phyloP scores from a whole-genome alignment of 352 stramenopile species.

The Pythium coloratum region DNA sequence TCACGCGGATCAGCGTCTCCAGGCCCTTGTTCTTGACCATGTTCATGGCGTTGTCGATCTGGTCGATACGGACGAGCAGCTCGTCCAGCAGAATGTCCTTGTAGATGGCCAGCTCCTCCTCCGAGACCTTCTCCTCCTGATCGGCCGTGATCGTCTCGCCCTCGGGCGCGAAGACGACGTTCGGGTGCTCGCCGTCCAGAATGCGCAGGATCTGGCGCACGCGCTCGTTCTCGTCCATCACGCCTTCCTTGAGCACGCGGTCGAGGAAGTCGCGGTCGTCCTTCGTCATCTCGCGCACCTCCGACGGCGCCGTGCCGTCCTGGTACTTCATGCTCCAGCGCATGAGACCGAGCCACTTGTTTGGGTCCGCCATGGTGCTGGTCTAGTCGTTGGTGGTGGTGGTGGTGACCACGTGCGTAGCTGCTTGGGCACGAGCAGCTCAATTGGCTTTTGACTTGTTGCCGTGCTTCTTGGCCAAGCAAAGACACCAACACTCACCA shows the following conservation, averaged over 20 bases:
- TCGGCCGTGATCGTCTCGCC: conserved; percentile 33
- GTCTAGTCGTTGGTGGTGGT: background rate
- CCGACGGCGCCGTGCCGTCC: conserved; percentile 69
- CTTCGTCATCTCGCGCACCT: conserved; percentile 69
- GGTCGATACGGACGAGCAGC: conserved; percentile 80
- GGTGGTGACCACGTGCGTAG: background rate
- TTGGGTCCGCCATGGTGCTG: conserved; percentile 54
- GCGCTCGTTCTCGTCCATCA: conserved; percentile 86
- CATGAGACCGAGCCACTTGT: conserved; percentile 88
- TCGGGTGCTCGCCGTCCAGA: conserved; percentile 72
- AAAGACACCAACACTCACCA: conserved; percentile 9
- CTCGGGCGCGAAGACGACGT: conserved; percentile 56
- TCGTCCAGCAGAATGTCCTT: conserved; percentile 83
- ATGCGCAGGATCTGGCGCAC: conserved; percentile 85
- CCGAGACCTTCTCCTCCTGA: conserved; percentile 38
- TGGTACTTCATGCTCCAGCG: conserved; percentile 89
- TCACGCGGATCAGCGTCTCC: conserved; percentile 54
- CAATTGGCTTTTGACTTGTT: conserved; percentile 10
- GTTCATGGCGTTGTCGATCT: conserved; percentile 89
- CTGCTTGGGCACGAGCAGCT: background rate
- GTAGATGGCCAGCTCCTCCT: conserved; percentile 76
- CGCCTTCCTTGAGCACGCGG: conserved; percentile 80
- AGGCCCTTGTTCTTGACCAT: conserved; percentile 85
- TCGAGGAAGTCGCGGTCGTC: conserved; percentile 81
- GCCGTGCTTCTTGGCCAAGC: conserved; percentile 3